Evolutionary conservation across 768 basidiomycete genomes (phyloP), one percentile per base, ranked within the genome.

Genomic region (Terana coerulea): DNA sequence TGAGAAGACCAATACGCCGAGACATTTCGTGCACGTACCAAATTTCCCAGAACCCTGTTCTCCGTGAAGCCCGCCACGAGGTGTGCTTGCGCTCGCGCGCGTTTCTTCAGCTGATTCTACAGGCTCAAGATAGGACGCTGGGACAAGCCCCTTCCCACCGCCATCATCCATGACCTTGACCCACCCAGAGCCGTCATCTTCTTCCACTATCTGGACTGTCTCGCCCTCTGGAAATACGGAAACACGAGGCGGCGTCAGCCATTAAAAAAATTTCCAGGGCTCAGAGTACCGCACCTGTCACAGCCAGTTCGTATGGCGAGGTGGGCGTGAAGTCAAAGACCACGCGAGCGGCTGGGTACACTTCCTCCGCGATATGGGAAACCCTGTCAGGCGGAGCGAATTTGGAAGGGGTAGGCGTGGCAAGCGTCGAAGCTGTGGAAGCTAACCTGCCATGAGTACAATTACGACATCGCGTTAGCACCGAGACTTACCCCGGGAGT

Each of bases 161-260:
- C 66, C 65, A 33, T 68, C 61, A 60, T 86, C 77, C 21, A 68
- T 64, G 8, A 91, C 86, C 64, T 92, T 92, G 10, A 87, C 79
- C 91, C 90, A 92, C 2, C 90, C 90, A 14, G 88, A 89, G 10
- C 88, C 89, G 59, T 91, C 91, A 54, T 93, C 89, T 54, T 83
- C 79, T 63, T 93, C 90, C 17, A 89, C 62, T 33, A 94, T 73
- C 51, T 75, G 74, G 14, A 95, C 84, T 3, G 63, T 65, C 33
- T 70, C 65, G 24, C 86, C 88, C 69, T 88, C 89, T 86, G 64
- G 58, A 25, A 30, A 36, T 3, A 36, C 25, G n/a, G n/a, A n/a
- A 34, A 30, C n/a, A n/a, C n/a, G n/a, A n/a, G n/a, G n/a, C n/a
- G n/a, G n/a, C n/a, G n/a, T n/a, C n/a, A n/a, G n/a, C n/a, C n/a